Evolutionary conservation across 1,139 yeast species (phyloP), one percentile per base, ranked within the genome.

Genomic region (Scheffersomyces illinoinensis): DNA sequence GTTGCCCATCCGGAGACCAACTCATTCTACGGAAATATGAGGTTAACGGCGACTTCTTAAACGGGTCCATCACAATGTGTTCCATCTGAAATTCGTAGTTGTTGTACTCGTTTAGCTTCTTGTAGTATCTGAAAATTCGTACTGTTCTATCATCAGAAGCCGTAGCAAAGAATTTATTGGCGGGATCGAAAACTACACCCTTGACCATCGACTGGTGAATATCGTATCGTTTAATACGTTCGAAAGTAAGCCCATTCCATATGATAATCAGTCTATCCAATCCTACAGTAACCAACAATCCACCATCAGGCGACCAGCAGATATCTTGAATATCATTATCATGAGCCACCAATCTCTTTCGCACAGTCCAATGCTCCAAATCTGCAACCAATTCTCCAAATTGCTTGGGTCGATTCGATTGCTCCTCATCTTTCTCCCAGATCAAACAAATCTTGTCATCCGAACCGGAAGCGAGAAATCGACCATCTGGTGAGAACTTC

Each of bases 1-100:
- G 95, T 71, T 91, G 96, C 1, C 99, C 99, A 74, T 95, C 98
- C 0, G 99, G 99, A 0, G 98, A 91, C 99, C 99, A 95, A 26
- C 97, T 90, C 75, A 91, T 84, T 65, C 98, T 79, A 64, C 99
- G 81, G 71, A 93, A 95, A 72, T 95, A 95, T 0, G 98, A 92
- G 0, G 97, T 91, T 62, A 93, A 79, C 1, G 99, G 99, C 0
- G 97, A 91, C 64, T 89, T 91, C 59, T 82, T 83, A 75, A 95
- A 96, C 0, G 99, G 99, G 46, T 88, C 89, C 52, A 88, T 76
- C 2, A 95, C 89, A 5, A 91, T 85, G 59, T 90, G 89, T 69
- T 95, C 99, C 68, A 93, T 86, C 54, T 92, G 89, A 68, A 93
- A 93, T 57, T 93, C 90, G 68, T 90, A 83, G 63, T 88, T 96